Base-by-base conservation (phyloP, 192 early-diverging fungal species). In the Fimicolochytrium jonesii region DNA sequence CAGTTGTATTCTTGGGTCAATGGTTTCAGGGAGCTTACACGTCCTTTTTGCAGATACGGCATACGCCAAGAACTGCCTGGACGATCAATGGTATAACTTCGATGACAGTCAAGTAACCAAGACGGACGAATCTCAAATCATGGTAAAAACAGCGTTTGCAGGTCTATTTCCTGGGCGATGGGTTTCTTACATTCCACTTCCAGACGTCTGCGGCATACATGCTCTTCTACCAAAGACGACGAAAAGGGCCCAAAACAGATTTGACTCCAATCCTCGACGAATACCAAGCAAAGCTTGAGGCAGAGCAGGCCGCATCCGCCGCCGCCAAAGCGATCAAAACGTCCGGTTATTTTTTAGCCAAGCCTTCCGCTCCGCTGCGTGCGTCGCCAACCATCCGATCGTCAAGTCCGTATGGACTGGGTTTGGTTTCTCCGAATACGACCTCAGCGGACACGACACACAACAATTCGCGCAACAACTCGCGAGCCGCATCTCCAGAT, bases 11-110 rank as follows among this genome's bases (percentile, higher is more conserved):
- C 18, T 33, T 3, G 44, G 44, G 26, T 44, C 18, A 41, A 13
- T 10, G 32, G 35, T 26, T 13, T 29, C 22, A 2, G 13, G 39
- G 3, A 3, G 35, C 39, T 43, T 41, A 42, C n/a, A 17, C 4
- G 3, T 44, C 4, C 7, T 25, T 41, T 6, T 44, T 48, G 7
- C 47, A 76, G 74, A 91, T 56, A 93, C 91, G 25, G 88, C 89
- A 0, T 89, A 88, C 68, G 88, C 87, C 18, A 78, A 80, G 61
- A 89, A 85, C 57, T 66, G 74, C 18, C 61, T 85, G 36, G 82
- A 88, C 61, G 66, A 61, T 39, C 28, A 78, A 34, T 91, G 91
- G 91, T 91, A 90, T 70, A 83, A 90, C 61, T 90, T 89, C 60
- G 85, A 93, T 69, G 89, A 93, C 68, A 82, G 80, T 11, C 81